phyloP scores from a whole-genome alignment of 352 stramenopile species.

The Pythium periplocum region DNA sequence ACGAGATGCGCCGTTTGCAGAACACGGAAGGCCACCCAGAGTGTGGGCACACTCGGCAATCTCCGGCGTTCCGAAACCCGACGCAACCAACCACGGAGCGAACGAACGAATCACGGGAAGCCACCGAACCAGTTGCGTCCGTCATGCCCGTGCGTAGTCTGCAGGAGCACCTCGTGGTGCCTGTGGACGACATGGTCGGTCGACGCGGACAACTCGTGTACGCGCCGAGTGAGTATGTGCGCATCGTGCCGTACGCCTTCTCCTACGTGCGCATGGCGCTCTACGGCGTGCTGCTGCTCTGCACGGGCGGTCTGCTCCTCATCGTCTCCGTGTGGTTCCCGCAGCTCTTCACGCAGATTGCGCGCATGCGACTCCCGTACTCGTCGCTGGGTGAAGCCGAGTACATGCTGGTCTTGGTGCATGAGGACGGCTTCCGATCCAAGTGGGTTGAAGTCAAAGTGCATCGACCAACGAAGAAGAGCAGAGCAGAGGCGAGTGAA shows the following conservation, averaged over 20 bases:
- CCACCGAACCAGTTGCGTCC: no score
- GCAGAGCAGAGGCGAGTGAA: neutral
- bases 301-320: conserved; percentile 15
- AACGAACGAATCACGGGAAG: no score
- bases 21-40: no score
- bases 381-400: conserved; percentile 25
- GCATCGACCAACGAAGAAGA: conserved; percentile 9
- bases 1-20: no score
- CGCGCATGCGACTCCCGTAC: conserved; percentile 17
- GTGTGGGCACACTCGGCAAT: no score
- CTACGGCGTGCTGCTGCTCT: conserved; percentile 22
- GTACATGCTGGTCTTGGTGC: conserved; percentile 31
- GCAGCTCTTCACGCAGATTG: conserved; percentile 37
- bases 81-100: no score
- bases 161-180: conserved; percentile 39
- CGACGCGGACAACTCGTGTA: conserved; percentile 19
- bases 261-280: conserved; percentile 22
- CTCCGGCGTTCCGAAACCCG: no score
- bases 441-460: conserved; percentile 29
- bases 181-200: conserved; percentile 30
- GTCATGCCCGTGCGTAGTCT: conserved; percentile 25
- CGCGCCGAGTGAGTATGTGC: neutral
- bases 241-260: conserved; percentile 26
- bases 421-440: conserved; percentile 20
- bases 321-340: conserved; percentile 40